Percentiles rank a stretch among this genome's conserved stretches.
Evolutionary conservation across 2,329 filamentous ascomycete species (phyloP).

Genomic region (Calonectria hongkongensis): DNA sequence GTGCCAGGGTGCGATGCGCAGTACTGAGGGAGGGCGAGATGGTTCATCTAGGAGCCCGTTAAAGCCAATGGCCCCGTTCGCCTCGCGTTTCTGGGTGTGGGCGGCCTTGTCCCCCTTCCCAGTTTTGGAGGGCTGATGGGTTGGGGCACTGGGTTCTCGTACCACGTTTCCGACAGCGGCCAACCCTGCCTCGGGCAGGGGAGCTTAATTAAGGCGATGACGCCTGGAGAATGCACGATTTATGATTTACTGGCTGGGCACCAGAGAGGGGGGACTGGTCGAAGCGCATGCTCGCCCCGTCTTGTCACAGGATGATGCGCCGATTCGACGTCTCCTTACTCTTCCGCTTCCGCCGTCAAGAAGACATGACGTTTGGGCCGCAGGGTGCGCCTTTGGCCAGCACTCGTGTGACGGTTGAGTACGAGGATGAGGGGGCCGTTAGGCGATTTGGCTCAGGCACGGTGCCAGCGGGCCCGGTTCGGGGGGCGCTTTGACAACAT

Average conservation of each 20-base stretch:
- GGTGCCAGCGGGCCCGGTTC: conserved; percentile 19
- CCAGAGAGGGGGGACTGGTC: neutral
- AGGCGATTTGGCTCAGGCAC: conserved; percentile 31
- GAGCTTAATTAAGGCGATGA: conserved; percentile 41
- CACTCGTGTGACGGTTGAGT: conserved; percentile 35
- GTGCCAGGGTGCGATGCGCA: conserved; percentile 36
- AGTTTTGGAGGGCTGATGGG: conserved; percentile 18
- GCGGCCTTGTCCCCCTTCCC: conserved; percentile 19
- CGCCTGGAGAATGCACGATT: conserved; percentile 32
- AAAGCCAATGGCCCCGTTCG: conserved; percentile 46
- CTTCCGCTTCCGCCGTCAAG: neutral
- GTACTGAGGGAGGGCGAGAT: conserved; percentile 39
- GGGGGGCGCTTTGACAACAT: conserved; percentile 20
- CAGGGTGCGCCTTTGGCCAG: conserved; percentile 2
- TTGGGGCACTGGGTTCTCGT: conserved; percentile 37
- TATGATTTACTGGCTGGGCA: conserved; percentile 22
- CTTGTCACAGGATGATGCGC: conserved; percentile 17
- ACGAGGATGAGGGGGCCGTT: conserved; percentile 26
- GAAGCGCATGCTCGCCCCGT: conserved; percentile 11
- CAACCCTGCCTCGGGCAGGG: conserved; percentile 45
- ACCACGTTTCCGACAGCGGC: conserved; percentile 41
- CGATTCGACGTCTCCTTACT: conserved; percentile 1
- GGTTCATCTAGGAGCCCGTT: conserved; percentile 43
- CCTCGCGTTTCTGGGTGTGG: conserved; percentile 45
- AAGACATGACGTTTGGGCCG: neutral